phyloP scores from a whole-genome alignment of 108 stramenopile species.

The Schizochytrium sp. region DNA sequence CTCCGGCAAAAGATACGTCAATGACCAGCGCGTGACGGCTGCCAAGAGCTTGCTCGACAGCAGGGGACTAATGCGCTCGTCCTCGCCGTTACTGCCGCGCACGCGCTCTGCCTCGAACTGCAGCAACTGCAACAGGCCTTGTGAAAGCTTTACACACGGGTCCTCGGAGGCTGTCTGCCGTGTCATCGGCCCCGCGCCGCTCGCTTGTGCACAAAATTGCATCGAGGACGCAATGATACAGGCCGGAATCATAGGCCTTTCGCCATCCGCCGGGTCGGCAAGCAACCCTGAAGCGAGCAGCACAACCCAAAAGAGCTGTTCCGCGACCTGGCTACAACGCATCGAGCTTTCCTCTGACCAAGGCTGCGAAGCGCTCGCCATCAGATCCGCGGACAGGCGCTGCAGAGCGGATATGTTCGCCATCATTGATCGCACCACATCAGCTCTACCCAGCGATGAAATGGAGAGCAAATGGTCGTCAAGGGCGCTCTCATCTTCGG shows the following conservation, averaged over 20 bases:
- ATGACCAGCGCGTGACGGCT: not conserved
- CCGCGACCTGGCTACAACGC: not conserved
- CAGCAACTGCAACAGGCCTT: not conserved
- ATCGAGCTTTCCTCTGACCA: not conserved
- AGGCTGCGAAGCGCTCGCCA: too few relatives aligned
- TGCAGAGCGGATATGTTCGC: not conserved
- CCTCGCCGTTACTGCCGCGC: not conserved
- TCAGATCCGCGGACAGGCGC: not conserved
- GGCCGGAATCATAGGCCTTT: not conserved
- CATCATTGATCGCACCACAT: not conserved
- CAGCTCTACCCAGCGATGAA: not conserved
- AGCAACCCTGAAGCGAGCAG: not conserved
- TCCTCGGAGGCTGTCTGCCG: not conserved
- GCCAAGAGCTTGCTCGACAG: not conserved
- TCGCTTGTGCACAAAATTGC: not conserved
- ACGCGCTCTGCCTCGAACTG: not conserved
- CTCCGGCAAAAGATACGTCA: not conserved
- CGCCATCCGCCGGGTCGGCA: not conserved
- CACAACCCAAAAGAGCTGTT: not conserved
- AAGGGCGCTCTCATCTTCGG: not conserved
- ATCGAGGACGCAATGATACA: not conserved
- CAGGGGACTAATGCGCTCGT: not conserved
- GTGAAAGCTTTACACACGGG: not conserved
- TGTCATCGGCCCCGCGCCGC: not conserved
- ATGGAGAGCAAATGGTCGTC: not conserved